Base-by-base conservation (phyloP, 805 yeast genomes). In the Ogataea haglerorum region DNA sequence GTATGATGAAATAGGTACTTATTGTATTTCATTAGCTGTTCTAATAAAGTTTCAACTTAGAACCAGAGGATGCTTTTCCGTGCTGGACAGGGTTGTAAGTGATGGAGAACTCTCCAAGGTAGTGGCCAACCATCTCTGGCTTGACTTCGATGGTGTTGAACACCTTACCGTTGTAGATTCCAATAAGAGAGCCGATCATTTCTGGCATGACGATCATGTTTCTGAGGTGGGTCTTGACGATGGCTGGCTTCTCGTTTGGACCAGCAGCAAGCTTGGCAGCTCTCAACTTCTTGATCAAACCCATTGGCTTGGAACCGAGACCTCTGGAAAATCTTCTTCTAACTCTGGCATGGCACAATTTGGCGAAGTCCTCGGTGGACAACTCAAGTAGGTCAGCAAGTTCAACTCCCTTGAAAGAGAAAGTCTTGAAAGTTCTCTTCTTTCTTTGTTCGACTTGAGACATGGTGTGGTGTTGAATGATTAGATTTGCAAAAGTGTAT, bases 81-180 rank as follows among this genome's bases (percentile, higher is more conserved):
- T 95, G 99, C 82, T 95, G 88, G 72, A 91, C 97, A 70, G 99
- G 99, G 74, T 95, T 86, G 82, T 93, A 93, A 65, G 99, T 80
- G 76, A 93, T 93, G 67, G 99, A 91, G 88, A 93, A 93, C 81
- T 93, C 99, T 79, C 97, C 99, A 67, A 93, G 86, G 95, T 93
- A 93, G 85, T 91, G 96, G 72, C 99, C 98, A 70, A 91, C 90
- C 99, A 93, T 93, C 81, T 93, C 99, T 68, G 99, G 96, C 75
- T 79, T 89, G 76, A 93, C 78, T 76, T 93, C 99, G 73, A 93
- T 96, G 65, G 83, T 85, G 95, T 91, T 91, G 95, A 93, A 93
- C 63, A 79, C 87, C 81, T 93, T 93, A 79, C 99, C 99, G 83
- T 93, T 93, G 96, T 93, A 93, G 64, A 93, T 85, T 78, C 97